These are phyloP conservation scores for Seiridium unicorne DNA, from an alignment of 2,329 filamentous ascomycete species.

Conservation along the genomic window DNA sequence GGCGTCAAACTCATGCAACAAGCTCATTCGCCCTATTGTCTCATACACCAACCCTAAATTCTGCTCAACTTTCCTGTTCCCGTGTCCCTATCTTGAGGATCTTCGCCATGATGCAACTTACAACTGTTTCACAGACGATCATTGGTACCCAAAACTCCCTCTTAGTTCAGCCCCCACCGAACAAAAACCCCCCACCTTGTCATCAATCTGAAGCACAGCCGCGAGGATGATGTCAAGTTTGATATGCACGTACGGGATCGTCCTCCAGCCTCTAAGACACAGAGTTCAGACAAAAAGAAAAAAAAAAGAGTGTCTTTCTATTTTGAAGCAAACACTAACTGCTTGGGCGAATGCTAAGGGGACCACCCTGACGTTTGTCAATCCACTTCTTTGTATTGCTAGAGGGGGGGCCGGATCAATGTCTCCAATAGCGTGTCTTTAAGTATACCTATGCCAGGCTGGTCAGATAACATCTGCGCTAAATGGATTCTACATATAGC, in stretches of 20 bases:
- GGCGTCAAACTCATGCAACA: neutral
- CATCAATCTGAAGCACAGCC: slow-evolving; percentile 10
- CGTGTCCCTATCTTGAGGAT: neutral
- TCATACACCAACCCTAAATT: neutral
- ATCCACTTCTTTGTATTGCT: too few species aligned
- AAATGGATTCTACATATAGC: neutral
- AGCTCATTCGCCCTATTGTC: neutral
- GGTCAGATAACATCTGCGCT: neutral
- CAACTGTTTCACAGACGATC: neutral
- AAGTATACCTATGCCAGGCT: neutral
- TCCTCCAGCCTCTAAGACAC: too few species aligned
- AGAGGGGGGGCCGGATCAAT: too few species aligned
- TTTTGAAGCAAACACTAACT: too few species aligned
- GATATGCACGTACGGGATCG: neutral
- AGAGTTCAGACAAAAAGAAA: neutral
- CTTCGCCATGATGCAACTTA: neutral
- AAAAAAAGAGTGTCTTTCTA: neutral
- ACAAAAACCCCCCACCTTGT: neutral
- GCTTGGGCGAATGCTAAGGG: too few species aligned
- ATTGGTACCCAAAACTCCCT: neutral
- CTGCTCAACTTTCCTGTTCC: neutral
- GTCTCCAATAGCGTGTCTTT: too few species aligned
- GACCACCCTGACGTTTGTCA: too few species aligned
- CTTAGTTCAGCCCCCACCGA: neutral
- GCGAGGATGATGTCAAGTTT: slow-evolving; percentile 11